These are phyloP conservation scores for Fennellomyces sp. DNA, from an alignment of 371 early-diverging fungal species.

Conservation along the genomic window DNA sequence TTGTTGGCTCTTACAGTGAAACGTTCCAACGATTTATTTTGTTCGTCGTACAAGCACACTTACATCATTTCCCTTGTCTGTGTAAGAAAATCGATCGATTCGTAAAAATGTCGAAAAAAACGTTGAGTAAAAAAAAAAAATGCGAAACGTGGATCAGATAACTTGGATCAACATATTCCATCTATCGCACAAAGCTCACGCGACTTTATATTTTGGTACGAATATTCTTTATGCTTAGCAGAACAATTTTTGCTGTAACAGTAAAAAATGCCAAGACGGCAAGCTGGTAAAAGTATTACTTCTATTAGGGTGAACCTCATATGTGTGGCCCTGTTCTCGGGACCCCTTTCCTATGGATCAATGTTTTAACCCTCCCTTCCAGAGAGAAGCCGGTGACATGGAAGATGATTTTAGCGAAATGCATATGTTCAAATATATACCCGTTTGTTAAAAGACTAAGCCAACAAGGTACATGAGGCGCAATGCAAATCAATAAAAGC, in stretches of 20 bases:
- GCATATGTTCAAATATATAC: not conserved
- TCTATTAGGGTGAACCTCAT: no score
- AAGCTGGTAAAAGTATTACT: no score
- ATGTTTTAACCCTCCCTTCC: not conserved
- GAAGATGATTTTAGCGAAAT: slow-evolving; percentile 2
- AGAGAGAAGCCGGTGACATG: not conserved
- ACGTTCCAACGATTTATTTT: not conserved
- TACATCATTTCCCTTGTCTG: no score
- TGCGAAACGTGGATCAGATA: slow-evolving; percentile 3
- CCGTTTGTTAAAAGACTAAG: no score
- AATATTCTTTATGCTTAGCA: no score
- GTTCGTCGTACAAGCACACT: not conserved
- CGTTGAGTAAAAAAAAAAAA: no score
- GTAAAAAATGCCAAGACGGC: not conserved
- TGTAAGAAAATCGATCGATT: no score
- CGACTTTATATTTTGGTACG: no score
- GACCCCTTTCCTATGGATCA: not conserved
- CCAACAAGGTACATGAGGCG: no score
- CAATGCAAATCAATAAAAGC: not conserved
- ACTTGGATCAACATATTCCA: not conserved
- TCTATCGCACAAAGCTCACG: not conserved
- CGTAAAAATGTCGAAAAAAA: no score
- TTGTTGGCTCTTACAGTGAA: not conserved
- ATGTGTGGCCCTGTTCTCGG: no score
- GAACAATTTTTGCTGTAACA: not conserved